Base-by-base conservation (phyloP, 1,284 basidiomycete genomes). In the Uromyces viciae-fabae region DNA sequence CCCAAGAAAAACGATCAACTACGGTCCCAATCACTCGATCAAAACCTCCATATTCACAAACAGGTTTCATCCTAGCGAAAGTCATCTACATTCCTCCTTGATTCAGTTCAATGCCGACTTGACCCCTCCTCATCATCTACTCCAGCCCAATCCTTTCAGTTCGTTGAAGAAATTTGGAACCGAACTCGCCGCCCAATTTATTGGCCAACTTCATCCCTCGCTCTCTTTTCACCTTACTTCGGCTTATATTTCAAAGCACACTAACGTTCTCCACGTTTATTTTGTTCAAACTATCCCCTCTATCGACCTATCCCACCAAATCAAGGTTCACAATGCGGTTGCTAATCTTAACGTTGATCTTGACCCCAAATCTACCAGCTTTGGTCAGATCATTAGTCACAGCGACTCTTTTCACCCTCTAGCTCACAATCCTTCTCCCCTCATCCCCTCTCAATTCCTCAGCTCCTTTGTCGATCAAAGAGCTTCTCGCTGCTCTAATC, bases 341-440 rank as follows among this genome's bases (percentile, higher is more conserved):
- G 89, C 90, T 22, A 93, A 97, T 84, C 94, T 92, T 62, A 92
- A 95, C 86, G 90, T 95, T 87, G 95, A 96, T 86, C 87, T 83
- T 8, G 46, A 69, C 49, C 75, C 75, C 28, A 4, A n/a, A 28
- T 68, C 62, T 25, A 19, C 42, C 19, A 68, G 28, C 0, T 77
- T 77, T 68, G 62, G 60, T 1, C 75, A 77, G 15, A 56, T 77
- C 43, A 31, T 77, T 40, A 77, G 75, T 33, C 64, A 68, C 36
- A 66, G 60, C 31, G 75, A 77, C 25, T 77, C 75, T 2, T 77
- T 77, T 46, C 75, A 77, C 56, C 60, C 60, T n/a, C 33, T 77
- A 36, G 22, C 33, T 38, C 60, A 77, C 5, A 19, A 25, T 31
- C 66, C 66, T 42, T 46, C 66, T 42, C 4, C 38, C 15, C 31